Base-by-base conservation (phyloP, 2,329 filamentous ascomycete species). In the Clonostachys rhizophaga region DNA sequence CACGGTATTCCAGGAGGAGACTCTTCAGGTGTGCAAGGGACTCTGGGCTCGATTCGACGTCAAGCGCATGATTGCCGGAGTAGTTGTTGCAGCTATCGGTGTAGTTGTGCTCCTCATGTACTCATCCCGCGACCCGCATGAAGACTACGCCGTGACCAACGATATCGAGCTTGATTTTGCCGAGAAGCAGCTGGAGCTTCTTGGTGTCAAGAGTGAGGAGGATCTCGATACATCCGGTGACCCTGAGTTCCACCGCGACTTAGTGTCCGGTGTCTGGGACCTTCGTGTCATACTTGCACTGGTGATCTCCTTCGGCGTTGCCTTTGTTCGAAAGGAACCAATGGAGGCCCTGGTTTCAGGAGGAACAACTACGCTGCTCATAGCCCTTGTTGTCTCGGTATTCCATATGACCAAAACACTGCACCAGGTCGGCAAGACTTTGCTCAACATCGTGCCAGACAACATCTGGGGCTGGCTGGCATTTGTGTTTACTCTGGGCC, bases 1-100 rank as follows among this genome's bases (percentile, higher is more conserved):
- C 58, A 70, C 76, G 14, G 72, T 75, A 11, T 97, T 95, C 61
- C 91, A 96, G 62, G 73, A 74, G 33, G 82, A 89, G 60, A 96
- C 87, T 1, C 73, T 99, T 41, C 75, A 75, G 30, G 77, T 92
- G 12, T 97, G 89, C 70, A 88, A 91, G 61, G 79, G 77, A 37
- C 72, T 97, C 14, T 99, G 94, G 94, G 91, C 94, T 18, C 83
- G 88, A 35, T 99, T 99, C 56, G 90, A 99, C 63, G 75, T 96
- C 17, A 76, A 82, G 3, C 88, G 86, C 62, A 99, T 99, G 91
- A 60, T 86, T 13, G 75, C 87, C 52, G 94, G 94, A 42, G 83
- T 97, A 36, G 62, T 66, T 1, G 79, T 95, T 46, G 79, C 95
- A 51, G 75, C 81, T 4, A 68, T 80, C 20, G 84, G 87, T 4